These are phyloP conservation scores for Rubia tinctorum DNA, from an alignment of 305 asterid genomes.

Conservation along the genomic window DNA sequence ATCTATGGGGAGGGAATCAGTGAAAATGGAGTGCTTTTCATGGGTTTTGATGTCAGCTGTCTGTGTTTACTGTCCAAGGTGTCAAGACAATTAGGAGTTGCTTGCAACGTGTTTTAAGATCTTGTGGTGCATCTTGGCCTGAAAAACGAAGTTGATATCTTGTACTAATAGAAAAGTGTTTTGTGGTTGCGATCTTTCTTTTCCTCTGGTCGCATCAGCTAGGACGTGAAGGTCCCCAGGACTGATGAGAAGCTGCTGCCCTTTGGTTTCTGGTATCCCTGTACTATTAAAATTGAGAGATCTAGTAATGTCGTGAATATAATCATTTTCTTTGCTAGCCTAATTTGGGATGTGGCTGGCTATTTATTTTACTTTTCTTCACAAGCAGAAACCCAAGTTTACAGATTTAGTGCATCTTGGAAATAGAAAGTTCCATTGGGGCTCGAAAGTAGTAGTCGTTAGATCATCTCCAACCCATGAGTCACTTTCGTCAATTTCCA, in stretches of 20 bases:
- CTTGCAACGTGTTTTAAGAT: neutral
- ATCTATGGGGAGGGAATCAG: constrained; percentile 59
- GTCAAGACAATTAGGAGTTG: neutral
- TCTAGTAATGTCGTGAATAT: neutral
- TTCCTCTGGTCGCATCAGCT: neutral
- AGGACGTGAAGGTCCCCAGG: constrained; percentile 1
- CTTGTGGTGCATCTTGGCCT: constrained; percentile 6
- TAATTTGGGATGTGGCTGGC: neutral
- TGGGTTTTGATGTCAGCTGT: constrained; percentile 4
- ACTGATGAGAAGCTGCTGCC: neutral
- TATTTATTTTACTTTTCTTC: neutral
- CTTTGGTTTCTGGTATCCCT: neutral
- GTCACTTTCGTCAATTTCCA: too few relatives aligned
- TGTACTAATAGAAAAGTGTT: neutral
- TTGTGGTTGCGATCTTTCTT: neutral
- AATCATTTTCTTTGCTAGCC: neutral
- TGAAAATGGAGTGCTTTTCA: neutral
- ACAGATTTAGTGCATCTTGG: neutral
- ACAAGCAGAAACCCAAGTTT: neutral
- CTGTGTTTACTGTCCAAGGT: neutral
- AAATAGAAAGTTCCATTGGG: neutral
- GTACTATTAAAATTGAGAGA: neutral
- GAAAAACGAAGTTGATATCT: neutral
- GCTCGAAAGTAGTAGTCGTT: neutral
- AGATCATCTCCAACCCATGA: too few relatives aligned